These are phyloP conservation scores for Jackrogersella minutella DNA, from an alignment of 495 filamentous ascomycete genomes.

Conservation along the genomic window DNA sequence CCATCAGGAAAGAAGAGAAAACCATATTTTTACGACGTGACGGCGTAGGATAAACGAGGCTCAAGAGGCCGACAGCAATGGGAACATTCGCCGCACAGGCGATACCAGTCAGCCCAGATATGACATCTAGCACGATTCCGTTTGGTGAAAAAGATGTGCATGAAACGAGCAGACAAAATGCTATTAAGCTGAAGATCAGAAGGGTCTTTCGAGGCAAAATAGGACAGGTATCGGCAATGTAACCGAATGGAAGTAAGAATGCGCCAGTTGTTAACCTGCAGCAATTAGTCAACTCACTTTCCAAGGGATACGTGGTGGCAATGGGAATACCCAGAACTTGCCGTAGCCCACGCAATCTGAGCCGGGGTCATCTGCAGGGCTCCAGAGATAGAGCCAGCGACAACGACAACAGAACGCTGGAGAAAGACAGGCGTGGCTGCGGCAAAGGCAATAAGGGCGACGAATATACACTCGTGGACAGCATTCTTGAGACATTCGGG, in stretches of 20 bases:
- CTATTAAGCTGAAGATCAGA: slow-evolving; percentile 62
- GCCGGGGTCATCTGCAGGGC: slow-evolving; percentile 67
- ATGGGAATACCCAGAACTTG: slow-evolving; percentile 59
- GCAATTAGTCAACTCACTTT: slow-evolving; percentile 1
- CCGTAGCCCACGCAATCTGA: slow-evolving; percentile 69
- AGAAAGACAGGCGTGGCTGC: slow-evolving; percentile 68
- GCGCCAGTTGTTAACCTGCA: slow-evolving; percentile 62
- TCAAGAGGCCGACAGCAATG: slow-evolving; percentile 67
- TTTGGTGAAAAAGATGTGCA: slow-evolving; percentile 62
- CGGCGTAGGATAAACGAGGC: slow-evolving; percentile 60
- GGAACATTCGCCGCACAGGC: slow-evolving; percentile 66
- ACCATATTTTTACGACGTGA: slow-evolving; percentile 66
- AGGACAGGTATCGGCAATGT: slow-evolving; percentile 59
- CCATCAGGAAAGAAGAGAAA: slow-evolving; percentile 69
- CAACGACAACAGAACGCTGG: slow-evolving; percentile 63
- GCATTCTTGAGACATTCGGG: slow-evolving; percentile 66
- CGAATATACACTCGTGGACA: slow-evolving; percentile 66
- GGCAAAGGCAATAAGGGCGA: slow-evolving; percentile 69
- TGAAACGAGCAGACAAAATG: slow-evolving; percentile 61
- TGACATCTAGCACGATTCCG: slow-evolving; percentile 63
- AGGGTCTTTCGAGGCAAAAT: slow-evolving; percentile 66
- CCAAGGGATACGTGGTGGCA: background rate
- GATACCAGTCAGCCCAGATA: slow-evolving; percentile 66
- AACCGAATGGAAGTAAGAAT: slow-evolving; percentile 69
- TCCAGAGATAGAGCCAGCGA: slow-evolving; percentile 65